A percentile compares a stretch with the other conserved stretches of the same genome.
Conservation (phyloP, 1,284 basidiomycete species). For the Ganoderma resinaceum region DNA sequence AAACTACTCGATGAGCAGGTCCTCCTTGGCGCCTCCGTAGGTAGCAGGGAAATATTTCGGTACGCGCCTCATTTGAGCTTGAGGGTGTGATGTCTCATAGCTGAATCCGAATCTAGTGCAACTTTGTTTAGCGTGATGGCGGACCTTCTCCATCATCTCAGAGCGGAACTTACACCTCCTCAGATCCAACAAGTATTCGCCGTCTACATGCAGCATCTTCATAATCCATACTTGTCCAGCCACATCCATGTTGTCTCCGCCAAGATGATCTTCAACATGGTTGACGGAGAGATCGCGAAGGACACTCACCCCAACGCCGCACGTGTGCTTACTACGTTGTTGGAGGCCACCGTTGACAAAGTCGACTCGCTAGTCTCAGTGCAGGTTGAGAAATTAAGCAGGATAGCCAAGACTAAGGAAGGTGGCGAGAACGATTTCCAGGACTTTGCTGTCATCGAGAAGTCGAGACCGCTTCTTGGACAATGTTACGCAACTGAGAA, state of each 20-base stretch:
- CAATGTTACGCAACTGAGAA: conserved; percentile 80
- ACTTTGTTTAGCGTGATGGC: conserved; percentile 90
- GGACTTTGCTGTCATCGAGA: conserved; percentile 74
- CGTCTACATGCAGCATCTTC: conserved; percentile 89
- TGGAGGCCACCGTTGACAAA: conserved; percentile 89
- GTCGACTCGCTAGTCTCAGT: conserved; percentile 82
- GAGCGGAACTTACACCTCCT: conserved; percentile 80
- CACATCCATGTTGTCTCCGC: conserved; percentile 92
- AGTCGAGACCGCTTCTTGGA: conserved; percentile 77
- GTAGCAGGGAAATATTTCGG: conserved; percentile 86
- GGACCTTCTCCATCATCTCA: conserved; percentile 93
- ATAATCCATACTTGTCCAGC: conserved; percentile 86
- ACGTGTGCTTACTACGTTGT: conserved; percentile 74
- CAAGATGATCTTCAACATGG: conserved; percentile 92
- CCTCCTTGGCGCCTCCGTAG: conserved; percentile 85
- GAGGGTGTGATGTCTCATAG: not conserved
- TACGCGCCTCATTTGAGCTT: conserved; percentile 40
- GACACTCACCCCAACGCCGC: conserved; percentile 74
- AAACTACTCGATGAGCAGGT: conserved; percentile 93
- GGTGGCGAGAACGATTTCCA: conserved; percentile 46
- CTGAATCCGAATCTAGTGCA: conserved; percentile 53
- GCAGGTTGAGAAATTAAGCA: conserved; percentile 62
- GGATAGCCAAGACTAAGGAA: conserved; percentile 57
- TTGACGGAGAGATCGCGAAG: conserved; percentile 85
- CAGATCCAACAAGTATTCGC: conserved; percentile 87